Conservation (phyloP, 176 grass and related monocot species). For the Metroxylon sagu region DNA sequence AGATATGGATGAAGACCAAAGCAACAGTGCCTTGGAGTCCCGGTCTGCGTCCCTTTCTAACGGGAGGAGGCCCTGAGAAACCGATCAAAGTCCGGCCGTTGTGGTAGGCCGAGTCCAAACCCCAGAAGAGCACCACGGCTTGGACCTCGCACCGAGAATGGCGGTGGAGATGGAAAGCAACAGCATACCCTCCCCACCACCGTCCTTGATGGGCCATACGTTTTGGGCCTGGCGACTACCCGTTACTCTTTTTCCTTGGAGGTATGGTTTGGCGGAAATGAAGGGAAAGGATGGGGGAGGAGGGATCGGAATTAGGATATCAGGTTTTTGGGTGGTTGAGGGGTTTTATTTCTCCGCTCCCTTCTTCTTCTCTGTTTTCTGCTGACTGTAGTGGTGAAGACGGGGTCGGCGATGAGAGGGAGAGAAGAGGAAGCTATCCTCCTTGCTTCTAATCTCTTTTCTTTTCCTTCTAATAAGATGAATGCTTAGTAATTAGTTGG, state of each 20-base stretch:
- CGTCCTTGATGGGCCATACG: background rate
- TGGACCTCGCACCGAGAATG: constrained; percentile 61
- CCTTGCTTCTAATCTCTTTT: too few species aligned
- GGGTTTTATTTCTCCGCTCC: background rate
- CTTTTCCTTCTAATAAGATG: too few species aligned
- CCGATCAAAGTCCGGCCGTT: constrained; percentile 20
- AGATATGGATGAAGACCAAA: too few species aligned
- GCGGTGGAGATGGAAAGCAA: constrained; percentile 1
- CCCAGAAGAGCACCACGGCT: background rate
- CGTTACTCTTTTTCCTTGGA: background rate
- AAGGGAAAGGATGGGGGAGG: background rate
- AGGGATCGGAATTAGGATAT: too few species aligned
- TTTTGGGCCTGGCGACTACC: background rate
- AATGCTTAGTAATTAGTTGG: too few species aligned
- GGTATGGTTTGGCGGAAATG: constrained; percentile 25
- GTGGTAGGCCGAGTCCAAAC: background rate
- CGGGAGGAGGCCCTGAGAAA: constrained; percentile 72
- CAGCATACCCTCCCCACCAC: background rate
- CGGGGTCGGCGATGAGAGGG: background rate
- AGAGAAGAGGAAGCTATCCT: background rate
- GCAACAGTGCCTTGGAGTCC: constrained; percentile 1
- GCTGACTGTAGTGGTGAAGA: too few species aligned
- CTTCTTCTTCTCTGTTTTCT: background rate
- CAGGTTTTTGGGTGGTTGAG: too few species aligned
- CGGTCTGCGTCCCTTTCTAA: constrained; percentile 44